phyloP scores from a whole-genome alignment of 108 stramenopile genomes.

The Skeletonema marinoi region DNA sequence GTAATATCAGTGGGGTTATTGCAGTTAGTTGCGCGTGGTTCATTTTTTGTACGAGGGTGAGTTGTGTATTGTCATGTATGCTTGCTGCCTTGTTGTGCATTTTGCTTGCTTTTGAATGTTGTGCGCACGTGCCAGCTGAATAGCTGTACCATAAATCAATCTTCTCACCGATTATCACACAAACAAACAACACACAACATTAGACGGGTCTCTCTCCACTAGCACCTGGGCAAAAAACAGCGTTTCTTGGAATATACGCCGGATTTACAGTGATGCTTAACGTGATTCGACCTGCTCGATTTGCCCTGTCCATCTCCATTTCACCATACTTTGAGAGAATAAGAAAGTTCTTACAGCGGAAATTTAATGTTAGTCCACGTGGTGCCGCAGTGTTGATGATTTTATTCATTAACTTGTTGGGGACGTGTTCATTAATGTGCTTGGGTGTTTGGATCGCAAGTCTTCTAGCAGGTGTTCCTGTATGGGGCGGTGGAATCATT shows the following conservation, averaged over 20 bases:
- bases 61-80: background rate
- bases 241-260: slow-evolving; percentile 87
- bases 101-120: slow-evolving; percentile 7
- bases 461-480: slow-evolving; percentile 65
- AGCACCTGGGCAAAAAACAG: slow-evolving; percentile 88
- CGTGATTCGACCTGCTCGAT: slow-evolving; percentile 78
- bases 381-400: slow-evolving; percentile 54
- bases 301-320: slow-evolving; percentile 63
- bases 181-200: slow-evolving; percentile 48
- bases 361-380: slow-evolving; percentile 42
- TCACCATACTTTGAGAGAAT: slow-evolving; percentile 69
- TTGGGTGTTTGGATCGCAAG: slow-evolving; percentile 63
- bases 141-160: background rate
- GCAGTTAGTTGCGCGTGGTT: slow-evolving; percentile 81
- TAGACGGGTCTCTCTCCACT: slow-evolving; percentile 83
- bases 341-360: slow-evolving; percentile 51
- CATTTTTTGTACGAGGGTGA: slow-evolving; percentile 57
- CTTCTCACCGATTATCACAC: background rate
- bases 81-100: background rate
- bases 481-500: slow-evolving; percentile 26
- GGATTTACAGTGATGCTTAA: slow-evolving; percentile 86
- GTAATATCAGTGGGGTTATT: slow-evolving; percentile 79
- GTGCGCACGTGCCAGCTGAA: background rate
- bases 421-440: slow-evolving; percentile 60
- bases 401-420: slow-evolving; percentile 68